Evolutionary conservation across 805 yeast species (phyloP), one percentile per base, ranked within the genome.

Genomic region (Cyberlindnera xylosilytica): DNA sequence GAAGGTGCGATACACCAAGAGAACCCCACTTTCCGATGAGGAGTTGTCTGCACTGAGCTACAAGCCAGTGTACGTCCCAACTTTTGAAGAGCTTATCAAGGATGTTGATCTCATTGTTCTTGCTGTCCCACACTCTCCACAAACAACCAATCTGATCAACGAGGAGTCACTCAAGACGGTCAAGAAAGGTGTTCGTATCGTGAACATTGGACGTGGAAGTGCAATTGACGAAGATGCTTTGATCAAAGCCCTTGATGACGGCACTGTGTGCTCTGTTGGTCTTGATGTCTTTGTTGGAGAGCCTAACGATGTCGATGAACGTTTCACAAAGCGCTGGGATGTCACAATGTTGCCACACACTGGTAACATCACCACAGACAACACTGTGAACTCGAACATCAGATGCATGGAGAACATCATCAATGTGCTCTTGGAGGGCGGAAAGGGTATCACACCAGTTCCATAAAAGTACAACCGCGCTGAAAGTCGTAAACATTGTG

Each of bases 191-290:
- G 72, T 81, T 6, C 68, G 86, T 38, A 65, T 86, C 20, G 79
- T 86, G 35, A 86, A 86, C 55, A 79, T 86, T 32, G 93, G 93
- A 2, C 69, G 95, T 44, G 95, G 93, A 2, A 52, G 72, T 6
- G 74, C 84, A 28, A 70, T 85, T 42, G 78, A 83, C 51, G 87
- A 81, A 51, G 67, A 73, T 11, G 88, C 78, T 3, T 60, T 85
- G 38, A 65, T 83, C 8, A 68, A 62, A 4, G 89, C 81, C 0
- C 65, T 85, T 44, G 68, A 78, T 42, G 49, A 70, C 4, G 87
- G 87, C 1, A 74, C 79, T 42, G 68, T 86, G 2, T 62, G 72
- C 13, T 76, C 80, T 54, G 86, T 81, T 7, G 91, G 90, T 0
- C 58, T 83, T 31, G 95, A 86, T 54, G 95, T 86, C 3, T 83